Base-by-base conservation (phyloP, 2,329 filamentous ascomycete genomes). In the Pyrenophora teres region DNA sequence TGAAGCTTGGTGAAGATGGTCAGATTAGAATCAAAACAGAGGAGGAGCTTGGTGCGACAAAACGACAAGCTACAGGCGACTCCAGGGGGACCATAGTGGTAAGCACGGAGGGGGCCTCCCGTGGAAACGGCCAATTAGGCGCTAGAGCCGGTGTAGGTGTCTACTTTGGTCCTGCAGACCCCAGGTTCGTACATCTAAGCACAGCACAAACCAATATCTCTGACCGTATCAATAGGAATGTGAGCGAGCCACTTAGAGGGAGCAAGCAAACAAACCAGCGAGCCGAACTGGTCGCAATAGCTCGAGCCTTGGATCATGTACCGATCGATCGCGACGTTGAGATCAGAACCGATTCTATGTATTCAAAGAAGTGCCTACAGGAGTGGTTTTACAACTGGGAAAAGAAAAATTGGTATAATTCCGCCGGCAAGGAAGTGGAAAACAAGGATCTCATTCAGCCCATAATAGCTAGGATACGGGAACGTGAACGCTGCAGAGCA, bases 191-290 rank as follows among this genome's bases (percentile, higher is more conserved):
- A 2, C 35, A 1, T 13, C 19, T 7, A 40, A 16, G 8, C 40
- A 50, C 47, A 16, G 6, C 15, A 9, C 3, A 8, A 37, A n/a
- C 5, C 6, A 8, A 6, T 16, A 15, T 8, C 15, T 47, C 50
- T 63, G 18, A 57, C 47, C 27, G 38, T n/a, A 9, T 37, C 6
- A 46, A 3, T 65, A 86, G 84, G 61, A 89, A 89, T 65, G 75
- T 96, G 19, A 90, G 89, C 10, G 92, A 95, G 74, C 85, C 86
- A 3, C 82, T 97, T 2, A 75, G 80, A 44, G 91, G 91, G 43
- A 78, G 81, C 13, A 80, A 81, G 8, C 94, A 97, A 75, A 97
- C 94, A 0, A 99, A 99, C 71, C 91, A 97, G 73, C 89, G 94
- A 3, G 94, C 93, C n/a, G 94, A 99, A 76, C 80, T 99, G 52